phyloP scores from a whole-genome alignment of 2,329 filamentous ascomycete genomes.

The Epicoccum sorghinum region DNA sequence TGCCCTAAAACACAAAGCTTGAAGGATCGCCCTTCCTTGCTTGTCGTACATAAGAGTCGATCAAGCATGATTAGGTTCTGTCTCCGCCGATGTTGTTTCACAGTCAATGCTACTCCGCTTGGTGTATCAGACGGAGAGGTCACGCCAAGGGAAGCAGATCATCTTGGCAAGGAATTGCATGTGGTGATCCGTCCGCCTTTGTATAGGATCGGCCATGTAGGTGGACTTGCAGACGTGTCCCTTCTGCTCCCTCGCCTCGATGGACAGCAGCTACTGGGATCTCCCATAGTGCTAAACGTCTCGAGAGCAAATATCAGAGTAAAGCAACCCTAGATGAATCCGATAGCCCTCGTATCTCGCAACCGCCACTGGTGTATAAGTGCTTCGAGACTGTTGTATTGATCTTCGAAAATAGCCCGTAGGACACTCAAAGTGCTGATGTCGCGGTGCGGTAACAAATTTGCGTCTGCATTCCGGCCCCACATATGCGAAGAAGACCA shows the following conservation, averaged over 20 bases:
- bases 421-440: no score
- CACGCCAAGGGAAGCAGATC: slow-evolving; percentile 28
- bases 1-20: neutral
- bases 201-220: slow-evolving; percentile 17
- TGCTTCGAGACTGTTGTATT: no score
- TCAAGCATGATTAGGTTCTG: slow-evolving; percentile 5
- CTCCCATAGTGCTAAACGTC: neutral
- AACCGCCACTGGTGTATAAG: no score
- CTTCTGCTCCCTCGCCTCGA: neutral
- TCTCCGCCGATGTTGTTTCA: slow-evolving; percentile 4
- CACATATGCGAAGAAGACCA: no score
- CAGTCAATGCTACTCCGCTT: neutral
- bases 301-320: no score
- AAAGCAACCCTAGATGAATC: no score
- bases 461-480: no score
- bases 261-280: neutral
- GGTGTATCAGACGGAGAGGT: slow-evolving; percentile 16
- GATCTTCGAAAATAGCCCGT: no score
- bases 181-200: slow-evolving; percentile 7
- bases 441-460: no score
- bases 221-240: neutral
- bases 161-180: slow-evolving; percentile 27
- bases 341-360: neutral
- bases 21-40: slow-evolving; percentile 10
- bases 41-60: slow-evolving; percentile 24